Evolutionary conservation across 1,139 yeast species (phyloP).

Genomic region (Blastobotrys arbuscula): DNA sequence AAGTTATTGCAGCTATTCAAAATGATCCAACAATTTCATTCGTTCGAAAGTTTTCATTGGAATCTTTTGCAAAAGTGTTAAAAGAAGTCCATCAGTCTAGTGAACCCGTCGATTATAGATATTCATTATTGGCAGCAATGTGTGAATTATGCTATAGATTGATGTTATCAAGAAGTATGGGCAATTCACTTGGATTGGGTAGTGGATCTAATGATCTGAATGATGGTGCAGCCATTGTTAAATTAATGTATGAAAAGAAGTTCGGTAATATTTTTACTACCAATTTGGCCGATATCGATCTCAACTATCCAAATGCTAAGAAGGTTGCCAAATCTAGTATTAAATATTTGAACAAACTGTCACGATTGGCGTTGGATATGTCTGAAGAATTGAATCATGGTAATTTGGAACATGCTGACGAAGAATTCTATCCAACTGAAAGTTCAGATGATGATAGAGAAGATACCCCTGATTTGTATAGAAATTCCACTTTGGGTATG

Average conservation of each 20-base stretch:
- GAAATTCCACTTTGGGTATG: conserved; percentile 90
- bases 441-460: conserved; percentile 51
- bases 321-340: conserved; percentile 53
- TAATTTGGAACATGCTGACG: conserved; percentile 24
- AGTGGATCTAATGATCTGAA: background rate
- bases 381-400: conserved; percentile 58
- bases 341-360: conserved; percentile 57
- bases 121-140: conserved; percentile 53
- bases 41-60: conserved; percentile 69
- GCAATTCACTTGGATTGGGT: conserved; percentile 25
- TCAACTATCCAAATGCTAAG: conserved; percentile 64
- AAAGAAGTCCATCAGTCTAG: conserved; percentile 42
- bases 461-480: conserved; percentile 76
- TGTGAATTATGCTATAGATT: conserved; percentile 43
- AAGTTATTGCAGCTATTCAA: conserved; percentile 23
- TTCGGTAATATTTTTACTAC: conserved; percentile 53
- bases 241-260: conserved; percentile 61
- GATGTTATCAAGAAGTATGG: conserved; percentile 25
- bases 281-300: conserved; percentile 58
- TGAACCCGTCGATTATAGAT: conserved; percentile 39
- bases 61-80: conserved; percentile 57
- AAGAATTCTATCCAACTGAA: conserved; percentile 20
- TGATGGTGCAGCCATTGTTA: conserved; percentile 58
- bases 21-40: conserved; percentile 66
- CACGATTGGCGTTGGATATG: conserved; percentile 39